These are phyloP conservation scores for Monosporascus sp. DNA, from an alignment of 2,329 filamentous ascomycete species.

Conservation along the genomic window DNA sequence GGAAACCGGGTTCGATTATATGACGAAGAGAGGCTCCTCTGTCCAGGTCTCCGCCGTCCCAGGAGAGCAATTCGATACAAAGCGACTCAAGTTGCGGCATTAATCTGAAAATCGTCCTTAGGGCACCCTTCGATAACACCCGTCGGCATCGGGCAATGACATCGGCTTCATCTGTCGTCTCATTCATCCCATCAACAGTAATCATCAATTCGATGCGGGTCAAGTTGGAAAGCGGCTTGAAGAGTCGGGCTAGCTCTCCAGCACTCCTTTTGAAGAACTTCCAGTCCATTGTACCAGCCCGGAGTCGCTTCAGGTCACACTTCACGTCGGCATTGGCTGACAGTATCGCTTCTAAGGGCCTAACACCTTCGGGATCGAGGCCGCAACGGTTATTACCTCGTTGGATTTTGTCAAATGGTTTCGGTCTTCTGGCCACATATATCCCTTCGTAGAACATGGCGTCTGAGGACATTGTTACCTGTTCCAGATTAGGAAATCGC, in stretches of 20 bases:
- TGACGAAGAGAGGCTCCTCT: slow-evolving; percentile 11
- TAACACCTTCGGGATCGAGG: slow-evolving; percentile 14
- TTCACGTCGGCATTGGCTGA: slow-evolving; percentile 12
- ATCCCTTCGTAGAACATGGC: slow-evolving; percentile 7
- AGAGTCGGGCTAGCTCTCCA: slow-evolving; percentile 10
- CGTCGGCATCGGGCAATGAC: slow-evolving; percentile 9
- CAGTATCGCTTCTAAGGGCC: slow-evolving; percentile 19
- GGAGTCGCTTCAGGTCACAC: slow-evolving; percentile 12
- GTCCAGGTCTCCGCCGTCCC: slow-evolving; percentile 4
- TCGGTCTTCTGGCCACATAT: slow-evolving; percentile 6
- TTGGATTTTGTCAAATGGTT: slow-evolving; percentile 5
- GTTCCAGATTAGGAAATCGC: slow-evolving; percentile 15
- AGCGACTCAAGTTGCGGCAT: slow-evolving; percentile 17
- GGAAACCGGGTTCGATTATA: slow-evolving; percentile 18
- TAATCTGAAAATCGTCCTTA: slow-evolving; percentile 18
- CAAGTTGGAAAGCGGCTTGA: slow-evolving; percentile 16
- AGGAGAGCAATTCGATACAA: slow-evolving; percentile 13
- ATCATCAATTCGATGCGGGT: slow-evolving; percentile 17
- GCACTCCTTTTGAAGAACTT: slow-evolving; percentile 16
- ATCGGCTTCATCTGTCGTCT: slow-evolving; percentile 2
- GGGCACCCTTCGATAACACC: slow-evolving; percentile 13
- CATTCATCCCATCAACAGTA: slow-evolving; percentile 7
- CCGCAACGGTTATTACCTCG: neutral
- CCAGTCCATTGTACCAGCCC: slow-evolving; percentile 17
- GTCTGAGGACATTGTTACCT: slow-evolving; percentile 15